These are phyloP conservation scores for Gryganskiella cystojenkinii DNA, from an alignment of 192 early-diverging fungal species.

Conservation along the genomic window DNA sequence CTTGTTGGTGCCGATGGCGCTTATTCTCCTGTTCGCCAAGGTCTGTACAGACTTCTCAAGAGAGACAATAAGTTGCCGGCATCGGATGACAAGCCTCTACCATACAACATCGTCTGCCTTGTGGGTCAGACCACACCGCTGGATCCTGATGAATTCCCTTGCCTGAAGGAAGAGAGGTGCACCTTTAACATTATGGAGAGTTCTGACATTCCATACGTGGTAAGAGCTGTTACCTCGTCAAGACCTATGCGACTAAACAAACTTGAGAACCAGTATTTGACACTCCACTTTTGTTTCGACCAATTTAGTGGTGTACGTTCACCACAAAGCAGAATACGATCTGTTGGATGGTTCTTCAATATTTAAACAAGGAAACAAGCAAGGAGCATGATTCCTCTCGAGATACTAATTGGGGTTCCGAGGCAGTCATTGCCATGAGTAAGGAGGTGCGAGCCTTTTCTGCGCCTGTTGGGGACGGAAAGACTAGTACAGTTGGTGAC, in stretches of 20 bases:
- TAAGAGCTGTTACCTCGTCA: no score
- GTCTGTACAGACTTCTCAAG: constrained; percentile 4
- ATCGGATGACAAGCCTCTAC: neutral
- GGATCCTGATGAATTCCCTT: constrained; percentile 3
- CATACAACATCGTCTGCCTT: constrained; percentile 1
- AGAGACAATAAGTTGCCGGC: neutral
- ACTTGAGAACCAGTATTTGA: no score
- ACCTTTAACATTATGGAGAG: no score
- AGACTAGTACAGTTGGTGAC: constrained; percentile 3
- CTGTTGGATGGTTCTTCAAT: constrained; percentile 7
- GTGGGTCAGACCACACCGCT: constrained; percentile 1
- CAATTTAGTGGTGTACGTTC: constrained; percentile 1
- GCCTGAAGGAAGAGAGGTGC: no score
- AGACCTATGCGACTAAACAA: neutral
- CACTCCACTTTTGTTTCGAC: neutral
- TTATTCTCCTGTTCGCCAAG: constrained; percentile 18
- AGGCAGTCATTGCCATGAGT: constrained; percentile 8
- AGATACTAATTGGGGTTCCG: constrained; percentile 11
- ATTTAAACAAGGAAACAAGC: constrained; percentile 1
- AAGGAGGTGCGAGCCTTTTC: constrained; percentile 5
- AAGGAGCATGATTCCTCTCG: neutral
- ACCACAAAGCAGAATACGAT: neutral
- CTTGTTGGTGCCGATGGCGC: constrained; percentile 34
- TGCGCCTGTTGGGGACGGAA: neutral
- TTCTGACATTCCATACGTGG: no score